Evolutionary conservation across 305 asterid species (phyloP), one percentile per base, ranked within the genome.

Genomic region (Withania somnifera): DNA sequence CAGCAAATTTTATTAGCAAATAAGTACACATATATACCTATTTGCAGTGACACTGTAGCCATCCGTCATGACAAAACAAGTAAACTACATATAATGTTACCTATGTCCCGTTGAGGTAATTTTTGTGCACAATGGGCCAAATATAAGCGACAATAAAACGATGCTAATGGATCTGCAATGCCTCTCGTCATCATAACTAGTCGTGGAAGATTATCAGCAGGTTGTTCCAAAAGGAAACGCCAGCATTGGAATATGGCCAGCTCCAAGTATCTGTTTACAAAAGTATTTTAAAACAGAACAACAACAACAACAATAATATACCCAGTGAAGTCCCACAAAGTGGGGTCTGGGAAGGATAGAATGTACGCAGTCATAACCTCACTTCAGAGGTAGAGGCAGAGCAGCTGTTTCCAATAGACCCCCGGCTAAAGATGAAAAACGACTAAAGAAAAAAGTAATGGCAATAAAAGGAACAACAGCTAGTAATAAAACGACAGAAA

Each of bases 151-250:
- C 96, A 93, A 82, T 95, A 95, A 60, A 97, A 90, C 1, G 92
- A 92, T 47, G 91, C 91, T 86, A 93, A 84, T 17, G 98, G 98
- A 90, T 95, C 93, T 83, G 93, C 93, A 86, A 95, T 89, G 83
- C 98, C 98, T 86, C 98, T 91, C 19, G 85, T 87, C 98, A 95
- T 95, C 89, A 82, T 66, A 87, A 88, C 96, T 89, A 95, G 85
- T 36, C 97, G 98, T 47, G 87, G 91, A 86, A 95, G 90, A 88
- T 77, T 86, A 86, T 87, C 86, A 87, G 82, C 85, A 63, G 89
- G 92, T 86, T 88, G 82, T 78, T 92, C 92, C 40, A 83, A 81
- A 84, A 95, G 93, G 89, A 92, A 95, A 78, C 88, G 88, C 95
- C 95, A 89, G 88, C 98, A 95, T 63, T 92, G 96, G 80, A 88